Evolutionary conservation across 306 rosid genomes (phyloP).

Genomic region (Lathyrus oleraceus): DNA sequence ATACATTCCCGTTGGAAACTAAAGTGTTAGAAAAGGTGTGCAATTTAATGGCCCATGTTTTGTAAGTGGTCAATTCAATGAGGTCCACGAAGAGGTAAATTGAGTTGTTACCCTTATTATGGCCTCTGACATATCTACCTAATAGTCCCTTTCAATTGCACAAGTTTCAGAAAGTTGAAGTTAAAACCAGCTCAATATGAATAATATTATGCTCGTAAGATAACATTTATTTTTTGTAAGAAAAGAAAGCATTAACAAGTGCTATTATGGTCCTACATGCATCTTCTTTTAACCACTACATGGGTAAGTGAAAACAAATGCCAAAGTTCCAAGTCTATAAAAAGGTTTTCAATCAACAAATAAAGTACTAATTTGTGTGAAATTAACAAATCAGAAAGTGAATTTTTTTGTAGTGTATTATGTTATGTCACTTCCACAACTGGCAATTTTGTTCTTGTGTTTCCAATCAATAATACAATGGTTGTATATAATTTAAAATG

Average conservation of each 20-base stretch:
- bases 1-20: neutral
- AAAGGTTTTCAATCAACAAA: slow-evolving; percentile 26
- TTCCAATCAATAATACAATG: slow-evolving; percentile 39
- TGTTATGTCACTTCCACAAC: slow-evolving; percentile 40
- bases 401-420: slow-evolving; percentile 5
- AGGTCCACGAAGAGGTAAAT: slow-evolving; percentile 35
- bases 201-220: slow-evolving; percentile 31
- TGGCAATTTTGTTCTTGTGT: slow-evolving; percentile 41
- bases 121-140: slow-evolving; percentile 49
- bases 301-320: slow-evolving; percentile 34
- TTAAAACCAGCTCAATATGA: slow-evolving; percentile 37
- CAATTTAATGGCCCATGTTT: slow-evolving; percentile 30
- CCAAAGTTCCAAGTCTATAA: slow-evolving; percentile 27
- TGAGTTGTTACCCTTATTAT: slow-evolving; percentile 39
- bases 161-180: slow-evolving; percentile 36
- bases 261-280: slow-evolving; percentile 42
- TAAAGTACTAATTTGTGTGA: slow-evolving; percentile 9
- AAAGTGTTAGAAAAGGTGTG: slow-evolving; percentile 2
- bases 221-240: slow-evolving; percentile 30
- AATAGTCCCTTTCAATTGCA: slow-evolving; percentile 37
- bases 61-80: slow-evolving; percentile 33
- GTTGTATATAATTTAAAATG: slow-evolving; percentile 25
- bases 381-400: neutral
- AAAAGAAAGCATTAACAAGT: slow-evolving; percentile 29
- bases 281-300: slow-evolving; percentile 35